These are phyloP conservation scores for Botrytis deweyae DNA, from an alignment of 2,329 filamentous ascomycete species.

Conservation along the genomic window DNA sequence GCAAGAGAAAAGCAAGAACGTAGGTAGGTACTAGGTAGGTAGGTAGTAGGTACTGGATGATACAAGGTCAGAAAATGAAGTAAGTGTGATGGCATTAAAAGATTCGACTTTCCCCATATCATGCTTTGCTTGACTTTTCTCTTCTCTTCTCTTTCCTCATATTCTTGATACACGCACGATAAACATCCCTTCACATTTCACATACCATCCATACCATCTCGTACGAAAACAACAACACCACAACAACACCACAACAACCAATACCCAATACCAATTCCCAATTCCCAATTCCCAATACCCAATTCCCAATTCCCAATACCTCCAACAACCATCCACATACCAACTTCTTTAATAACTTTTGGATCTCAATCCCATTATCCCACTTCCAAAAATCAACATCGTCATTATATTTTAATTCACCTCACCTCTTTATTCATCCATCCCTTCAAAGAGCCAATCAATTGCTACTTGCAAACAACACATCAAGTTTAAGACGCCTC, in stretches of 20 bases:
- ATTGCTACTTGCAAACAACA: not conserved
- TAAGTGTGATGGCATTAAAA: not conserved
- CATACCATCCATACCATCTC: not conserved
- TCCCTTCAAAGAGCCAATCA: not conserved
- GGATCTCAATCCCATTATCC: not conserved
- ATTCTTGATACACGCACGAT: not conserved
- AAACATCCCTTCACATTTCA: not conserved
- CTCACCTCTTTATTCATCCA: not conserved
- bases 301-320: not conserved
- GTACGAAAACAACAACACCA: not conserved
- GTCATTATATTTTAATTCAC: not conserved
- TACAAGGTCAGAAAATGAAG: not conserved
- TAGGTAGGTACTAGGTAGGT: too few relatives aligned
- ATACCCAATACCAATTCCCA: not conserved
- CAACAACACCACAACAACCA: too few relatives aligned
- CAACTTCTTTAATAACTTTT: too few relatives aligned
- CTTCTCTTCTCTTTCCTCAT: not conserved
- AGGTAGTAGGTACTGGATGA: too few relatives aligned
- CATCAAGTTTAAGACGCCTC: slow-evolving; percentile 4
- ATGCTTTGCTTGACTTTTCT: not conserved
- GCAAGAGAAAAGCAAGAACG: not conserved
- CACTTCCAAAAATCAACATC: not conserved
- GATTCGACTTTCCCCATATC: not conserved
- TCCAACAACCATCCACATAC: not conserved
- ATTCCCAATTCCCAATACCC: not conserved